A percentile compares a stretch with the other conserved stretches of the same genome.
Evolutionary conservation across 352 stramenopile genomes (phyloP).

Genomic region (Pythium insidiosum): DNA sequence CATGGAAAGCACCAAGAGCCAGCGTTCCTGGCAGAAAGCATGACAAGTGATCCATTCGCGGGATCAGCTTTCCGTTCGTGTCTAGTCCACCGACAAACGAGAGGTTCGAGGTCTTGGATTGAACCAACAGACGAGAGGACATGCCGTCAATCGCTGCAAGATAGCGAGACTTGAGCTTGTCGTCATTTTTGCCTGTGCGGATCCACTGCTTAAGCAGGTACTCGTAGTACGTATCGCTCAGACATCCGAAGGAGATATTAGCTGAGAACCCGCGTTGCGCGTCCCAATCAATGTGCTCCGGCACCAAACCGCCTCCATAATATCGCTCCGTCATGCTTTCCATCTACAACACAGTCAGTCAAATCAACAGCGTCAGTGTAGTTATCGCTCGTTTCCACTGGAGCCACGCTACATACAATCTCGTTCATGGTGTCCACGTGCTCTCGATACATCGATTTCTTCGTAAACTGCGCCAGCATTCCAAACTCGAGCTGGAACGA

Average conservation of each 20-base stretch:
- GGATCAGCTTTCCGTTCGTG: conserved; percentile 13
- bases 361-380: too few species aligned
- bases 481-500: conserved; percentile 67
- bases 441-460: conserved; percentile 24
- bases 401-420: conserved; percentile 12
- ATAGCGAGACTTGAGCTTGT: conserved; percentile 40
- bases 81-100: conserved; percentile 37
- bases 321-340: conserved; percentile 6
- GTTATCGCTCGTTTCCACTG: too few species aligned
- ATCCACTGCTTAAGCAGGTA: conserved; percentile 79
- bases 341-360: too few species aligned
- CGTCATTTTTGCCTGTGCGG: conserved; percentile 37
- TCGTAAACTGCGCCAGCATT: conserved; percentile 31
- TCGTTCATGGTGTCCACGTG: conserved; percentile 34
- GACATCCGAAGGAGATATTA: conserved; percentile 41
- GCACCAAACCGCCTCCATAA: conserved; percentile 19
- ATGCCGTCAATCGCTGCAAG: conserved; percentile 43
- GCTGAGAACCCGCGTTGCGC: conserved; percentile 7
- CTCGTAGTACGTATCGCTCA: conserved; percentile 68
- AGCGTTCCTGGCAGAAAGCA: conserved; percentile 86
- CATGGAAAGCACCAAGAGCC: conserved; percentile 50
- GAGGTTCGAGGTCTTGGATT: conserved; percentile 27
- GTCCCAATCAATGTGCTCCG: conserved; percentile 17
- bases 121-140: conserved; percentile 23
- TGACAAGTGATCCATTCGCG: conserved; percentile 78